These are phyloP conservation scores for Malassezia pachydermatis DNA, from an alignment of 1,284 basidiomycete species.

Conservation along the genomic window DNA sequence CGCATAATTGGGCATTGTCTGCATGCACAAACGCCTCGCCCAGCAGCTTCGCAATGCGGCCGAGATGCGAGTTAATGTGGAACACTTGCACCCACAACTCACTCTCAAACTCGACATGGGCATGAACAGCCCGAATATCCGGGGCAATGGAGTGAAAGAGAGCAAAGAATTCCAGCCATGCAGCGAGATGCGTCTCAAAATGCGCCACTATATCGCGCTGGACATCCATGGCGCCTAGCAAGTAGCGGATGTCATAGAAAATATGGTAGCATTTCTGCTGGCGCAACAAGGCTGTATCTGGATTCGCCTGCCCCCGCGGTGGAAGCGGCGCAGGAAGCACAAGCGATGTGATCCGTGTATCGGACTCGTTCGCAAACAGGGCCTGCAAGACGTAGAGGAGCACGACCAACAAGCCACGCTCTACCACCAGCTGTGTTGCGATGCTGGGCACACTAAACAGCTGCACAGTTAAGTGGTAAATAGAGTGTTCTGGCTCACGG, in stretches of 20 bases:
- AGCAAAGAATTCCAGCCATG: constrained; percentile 30
- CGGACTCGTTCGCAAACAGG: constrained; percentile 31
- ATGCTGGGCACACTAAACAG: constrained; percentile 47
- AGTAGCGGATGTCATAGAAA: constrained; percentile 44
- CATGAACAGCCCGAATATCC: constrained; percentile 30
- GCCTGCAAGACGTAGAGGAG: constrained; percentile 36
- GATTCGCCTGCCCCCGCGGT: constrained; percentile 25
- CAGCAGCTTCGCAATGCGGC: constrained; percentile 34
- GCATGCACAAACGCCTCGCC: constrained; percentile 49
- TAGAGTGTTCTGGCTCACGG: constrained; percentile 45
- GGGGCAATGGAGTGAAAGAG: constrained; percentile 42
- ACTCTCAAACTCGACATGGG: constrained; percentile 46
- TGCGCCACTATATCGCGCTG: constrained; percentile 30
- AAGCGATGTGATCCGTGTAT: constrained; percentile 18
- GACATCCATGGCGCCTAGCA: constrained; percentile 37
- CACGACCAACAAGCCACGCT: constrained; percentile 27
- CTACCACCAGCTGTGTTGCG: constrained; percentile 33
- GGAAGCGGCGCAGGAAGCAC: constrained; percentile 27
- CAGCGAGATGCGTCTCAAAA: constrained; percentile 23
- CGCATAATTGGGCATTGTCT: constrained; percentile 57
- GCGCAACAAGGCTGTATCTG: constrained; percentile 28
- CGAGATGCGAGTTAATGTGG: constrained; percentile 41
- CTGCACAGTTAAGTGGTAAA: constrained; percentile 43
- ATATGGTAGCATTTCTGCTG: constrained; percentile 40
- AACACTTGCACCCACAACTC: constrained; percentile 46